A percentile compares a stretch with the other conserved stretches of the same genome.
Conservation (phyloP, 345 rosid genomes). For the Lenwebbia sp. region DNA sequence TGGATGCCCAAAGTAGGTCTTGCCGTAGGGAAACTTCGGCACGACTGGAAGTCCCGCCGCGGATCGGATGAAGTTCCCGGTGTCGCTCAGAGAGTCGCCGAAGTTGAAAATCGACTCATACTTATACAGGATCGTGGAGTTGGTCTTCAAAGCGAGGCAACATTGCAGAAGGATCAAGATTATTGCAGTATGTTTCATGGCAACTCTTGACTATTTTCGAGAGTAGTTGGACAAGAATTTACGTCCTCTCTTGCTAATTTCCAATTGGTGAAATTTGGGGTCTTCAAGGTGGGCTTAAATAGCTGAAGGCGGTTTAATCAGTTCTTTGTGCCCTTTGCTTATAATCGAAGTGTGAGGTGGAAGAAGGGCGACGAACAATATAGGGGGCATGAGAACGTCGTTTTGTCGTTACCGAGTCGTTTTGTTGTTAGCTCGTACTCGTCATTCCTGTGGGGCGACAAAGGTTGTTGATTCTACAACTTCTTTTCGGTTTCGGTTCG, state of each 20-base stretch:
- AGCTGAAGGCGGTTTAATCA: not conserved
- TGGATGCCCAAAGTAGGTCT: constrained; percentile 42
- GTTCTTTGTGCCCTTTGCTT: not conserved
- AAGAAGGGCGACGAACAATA: not conserved
- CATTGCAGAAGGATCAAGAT: not conserved
- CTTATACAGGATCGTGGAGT: not conserved
- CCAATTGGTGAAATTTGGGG: not conserved
- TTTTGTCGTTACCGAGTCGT: not conserved
- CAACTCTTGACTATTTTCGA: not conserved
- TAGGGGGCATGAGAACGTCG: not conserved
- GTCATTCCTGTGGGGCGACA: not conserved
- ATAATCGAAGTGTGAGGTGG: not conserved
- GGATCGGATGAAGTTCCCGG: constrained; percentile 50
- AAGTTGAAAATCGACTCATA: constrained; percentile 62
- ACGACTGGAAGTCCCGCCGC: constrained; percentile 38
- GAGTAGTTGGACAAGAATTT: not conserved
- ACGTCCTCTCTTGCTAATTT: not conserved
- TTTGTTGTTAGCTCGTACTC: not conserved
- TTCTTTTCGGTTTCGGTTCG: no score
- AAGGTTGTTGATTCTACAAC: not conserved
- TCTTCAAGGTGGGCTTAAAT: not conserved
- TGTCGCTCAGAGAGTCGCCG: constrained; percentile 68
- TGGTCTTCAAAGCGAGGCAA: not conserved
- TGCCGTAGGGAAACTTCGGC: constrained; percentile 43
- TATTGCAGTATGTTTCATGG: not conserved